Evolutionary conservation across 345 rosid genomes (phyloP).

Genomic region (Erysimum cheiranthoides): DNA sequence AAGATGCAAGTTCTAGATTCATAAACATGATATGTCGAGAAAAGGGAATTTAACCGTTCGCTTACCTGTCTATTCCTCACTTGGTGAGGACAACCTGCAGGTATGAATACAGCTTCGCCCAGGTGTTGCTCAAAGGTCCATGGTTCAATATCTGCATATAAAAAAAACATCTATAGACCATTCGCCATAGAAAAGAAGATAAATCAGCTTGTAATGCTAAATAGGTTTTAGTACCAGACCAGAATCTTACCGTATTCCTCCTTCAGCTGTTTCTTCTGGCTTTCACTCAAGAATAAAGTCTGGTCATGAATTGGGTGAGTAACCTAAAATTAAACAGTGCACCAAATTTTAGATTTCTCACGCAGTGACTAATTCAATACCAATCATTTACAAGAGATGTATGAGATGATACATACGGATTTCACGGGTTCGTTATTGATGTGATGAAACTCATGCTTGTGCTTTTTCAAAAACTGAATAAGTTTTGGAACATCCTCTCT

Average conservation of each 20-base stretch:
- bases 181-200: not conserved
- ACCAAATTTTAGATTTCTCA: conserved; percentile 28
- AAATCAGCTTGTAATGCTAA: not conserved
- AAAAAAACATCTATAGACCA: not conserved
- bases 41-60: not conserved
- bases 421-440: conserved; percentile 39
- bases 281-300: conserved; percentile 60
- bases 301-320: conserved; percentile 80
- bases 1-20: not conserved
- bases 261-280: conserved; percentile 76
- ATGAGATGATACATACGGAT: conserved; percentile 25
- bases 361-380: conserved; percentile 4
- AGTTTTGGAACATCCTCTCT: conserved; percentile 81
- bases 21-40: not conserved
- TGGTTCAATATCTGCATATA: conserved; percentile 44
- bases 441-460: conserved; percentile 76
- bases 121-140: conserved; percentile 50
- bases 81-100: conserved; percentile 52
- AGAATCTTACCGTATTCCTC: conserved; percentile 65
- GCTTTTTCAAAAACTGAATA: conserved; percentile 64
- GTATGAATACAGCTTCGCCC: conserved; percentile 50
- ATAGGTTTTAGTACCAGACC: not conserved
- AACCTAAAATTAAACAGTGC: conserved; percentile 60
- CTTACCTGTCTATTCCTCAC: conserved; percentile 45
- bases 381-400: conserved; percentile 28